Percentiles rank a stretch among this genome's conserved stretches.
Evolutionary conservation across 2,329 filamentous ascomycete species (phyloP).

Genomic region (Phaeoacremonium minimum): DNA sequence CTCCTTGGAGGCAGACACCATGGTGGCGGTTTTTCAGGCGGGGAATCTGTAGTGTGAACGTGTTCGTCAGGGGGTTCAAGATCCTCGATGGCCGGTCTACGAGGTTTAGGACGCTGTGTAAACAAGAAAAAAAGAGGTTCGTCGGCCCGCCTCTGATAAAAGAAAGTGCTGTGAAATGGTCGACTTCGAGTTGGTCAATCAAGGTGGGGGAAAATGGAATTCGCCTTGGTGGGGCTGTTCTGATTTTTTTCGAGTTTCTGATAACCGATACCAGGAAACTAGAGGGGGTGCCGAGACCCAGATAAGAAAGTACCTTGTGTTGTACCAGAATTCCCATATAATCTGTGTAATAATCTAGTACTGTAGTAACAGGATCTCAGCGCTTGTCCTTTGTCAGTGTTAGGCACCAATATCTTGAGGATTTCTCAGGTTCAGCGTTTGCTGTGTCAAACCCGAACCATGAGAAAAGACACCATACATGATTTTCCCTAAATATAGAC

Average conservation of each 20-base stretch:
- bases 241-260: conserved; percentile 1
- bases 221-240: conserved; percentile 1
- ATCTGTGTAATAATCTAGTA: too few species aligned
- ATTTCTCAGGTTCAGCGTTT: too few species aligned
- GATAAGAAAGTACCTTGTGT: too few species aligned
- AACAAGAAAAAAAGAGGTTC: not conserved
- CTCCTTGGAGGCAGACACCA: conserved; percentile 68
- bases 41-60: not conserved
- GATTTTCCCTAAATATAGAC: too few species aligned
- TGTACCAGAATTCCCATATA: too few species aligned
- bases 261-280: conserved; percentile 1
- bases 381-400: too few species aligned
- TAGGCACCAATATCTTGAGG: too few species aligned
- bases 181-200: not conserved
- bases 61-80: not conserved
- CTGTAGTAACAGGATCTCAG: too few species aligned
- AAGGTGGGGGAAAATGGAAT: not conserved
- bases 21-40: conserved; percentile 32
- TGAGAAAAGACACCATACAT: too few species aligned
- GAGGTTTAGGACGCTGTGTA: not conserved
- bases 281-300: too few species aligned
- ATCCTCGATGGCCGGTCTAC: not conserved
- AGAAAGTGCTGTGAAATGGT: not conserved
- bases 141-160: not conserved
- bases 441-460: too few species aligned